phyloP scores from a whole-genome alignment of 2,329 filamentous ascomycete genomes.

The Sporothrix luriei region DNA sequence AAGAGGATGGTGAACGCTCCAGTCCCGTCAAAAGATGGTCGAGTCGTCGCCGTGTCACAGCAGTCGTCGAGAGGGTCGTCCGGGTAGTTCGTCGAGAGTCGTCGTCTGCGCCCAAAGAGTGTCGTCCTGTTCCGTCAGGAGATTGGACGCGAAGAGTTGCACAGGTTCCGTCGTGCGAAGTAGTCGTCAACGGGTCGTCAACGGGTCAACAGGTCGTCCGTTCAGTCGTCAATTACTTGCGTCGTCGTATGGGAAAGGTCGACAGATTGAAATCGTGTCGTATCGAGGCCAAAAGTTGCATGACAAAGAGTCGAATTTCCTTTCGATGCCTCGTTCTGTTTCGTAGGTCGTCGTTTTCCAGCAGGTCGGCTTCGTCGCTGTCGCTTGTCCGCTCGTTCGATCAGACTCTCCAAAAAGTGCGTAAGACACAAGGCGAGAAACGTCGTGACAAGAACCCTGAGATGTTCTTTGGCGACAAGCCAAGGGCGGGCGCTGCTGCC shows the following conservation, averaged over 20 bases:
- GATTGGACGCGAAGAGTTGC: background rate
- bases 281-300: no score
- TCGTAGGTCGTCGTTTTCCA: background rate
- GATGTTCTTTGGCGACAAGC: background rate
- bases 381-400: background rate
- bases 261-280: background rate
- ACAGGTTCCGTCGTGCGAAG: background rate
- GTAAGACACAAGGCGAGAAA: background rate
- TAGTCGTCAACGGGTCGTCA: background rate
- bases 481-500: constrained; percentile 20
- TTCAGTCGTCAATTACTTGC: background rate
- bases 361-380: background rate
- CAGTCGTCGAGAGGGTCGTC: background rate
- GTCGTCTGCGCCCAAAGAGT: background rate
- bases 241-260: background rate
- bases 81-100: no score
- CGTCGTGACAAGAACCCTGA: background rate
- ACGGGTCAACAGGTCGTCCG: background rate
- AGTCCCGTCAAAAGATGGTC: background rate
- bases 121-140: background rate
- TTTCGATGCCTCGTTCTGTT: background rate
- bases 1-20: background rate
- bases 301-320: background rate
- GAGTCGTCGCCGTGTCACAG: background rate
- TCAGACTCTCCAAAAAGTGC: background rate